Evolutionary conservation across 305 asterid genomes (phyloP).

Genomic region (Solanum hybrid): DNA sequence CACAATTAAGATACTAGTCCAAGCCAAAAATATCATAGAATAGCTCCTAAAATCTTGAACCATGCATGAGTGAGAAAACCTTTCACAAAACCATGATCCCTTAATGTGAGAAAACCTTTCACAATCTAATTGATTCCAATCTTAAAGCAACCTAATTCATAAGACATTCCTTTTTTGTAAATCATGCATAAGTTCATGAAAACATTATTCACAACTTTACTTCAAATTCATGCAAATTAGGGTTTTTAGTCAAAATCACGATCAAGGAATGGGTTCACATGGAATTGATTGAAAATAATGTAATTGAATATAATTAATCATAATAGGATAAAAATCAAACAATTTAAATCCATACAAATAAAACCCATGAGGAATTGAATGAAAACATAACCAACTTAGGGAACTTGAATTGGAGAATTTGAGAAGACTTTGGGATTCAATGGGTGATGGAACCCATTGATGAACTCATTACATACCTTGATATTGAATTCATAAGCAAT

Average conservation of each 20-base stretch:
- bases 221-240: not conserved
- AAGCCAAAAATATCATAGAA: not conserved
- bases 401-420: not conserved
- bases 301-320: not conserved
- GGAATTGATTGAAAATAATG: not conserved
- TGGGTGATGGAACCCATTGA: not conserved
- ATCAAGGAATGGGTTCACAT: not conserved
- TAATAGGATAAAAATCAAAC: no score
- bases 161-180: no score
- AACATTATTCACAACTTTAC: not conserved
- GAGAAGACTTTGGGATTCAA: not conserved
- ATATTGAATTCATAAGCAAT: not conserved
- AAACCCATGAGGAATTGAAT: not conserved
- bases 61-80: not conserved
- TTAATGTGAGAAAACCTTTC: not conserved
- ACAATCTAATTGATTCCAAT: not conserved
- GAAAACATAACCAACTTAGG: not conserved
- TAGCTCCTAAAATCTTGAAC: not conserved
- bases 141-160: not conserved
- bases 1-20: not conserved
- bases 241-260: not conserved
- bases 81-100: not conserved
- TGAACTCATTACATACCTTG: not conserved
- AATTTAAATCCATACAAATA: not conserved
- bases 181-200: not conserved